These are phyloP conservation scores for Neoarthrinium moseri DNA, from an alignment of 2,329 filamentous ascomycete genomes.

Conservation along the genomic window DNA sequence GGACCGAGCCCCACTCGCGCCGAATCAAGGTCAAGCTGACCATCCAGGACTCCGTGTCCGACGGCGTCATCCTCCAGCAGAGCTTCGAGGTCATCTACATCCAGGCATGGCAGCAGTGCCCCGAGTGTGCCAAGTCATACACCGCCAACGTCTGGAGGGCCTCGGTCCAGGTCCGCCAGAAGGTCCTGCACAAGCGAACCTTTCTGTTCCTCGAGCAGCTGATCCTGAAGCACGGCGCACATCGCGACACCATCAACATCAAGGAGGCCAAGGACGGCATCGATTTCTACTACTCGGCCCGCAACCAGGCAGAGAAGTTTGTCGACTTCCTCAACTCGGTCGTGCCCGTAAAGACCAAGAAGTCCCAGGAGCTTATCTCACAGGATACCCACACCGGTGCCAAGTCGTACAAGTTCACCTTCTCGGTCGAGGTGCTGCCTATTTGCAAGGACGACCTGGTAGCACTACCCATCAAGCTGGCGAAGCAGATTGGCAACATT, in stretches of 20 bases:
- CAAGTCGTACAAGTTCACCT: constrained; percentile 94
- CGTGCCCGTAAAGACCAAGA: constrained; percentile 74
- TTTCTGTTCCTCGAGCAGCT: constrained; percentile 80
- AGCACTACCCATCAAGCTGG: constrained; percentile 85
- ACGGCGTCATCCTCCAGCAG: constrained; percentile 76
- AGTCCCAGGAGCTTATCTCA: constrained; percentile 90
- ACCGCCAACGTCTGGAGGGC: constrained; percentile 96
- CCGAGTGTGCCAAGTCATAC: constrained; percentile 93
- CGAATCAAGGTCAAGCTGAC: constrained; percentile 94
- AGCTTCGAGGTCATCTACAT: constrained; percentile 93
- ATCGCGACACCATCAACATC: constrained; percentile 94
- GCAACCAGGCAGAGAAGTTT: constrained; percentile 91
- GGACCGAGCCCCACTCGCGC: constrained; percentile 96
- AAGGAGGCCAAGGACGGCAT: constrained; percentile 95
- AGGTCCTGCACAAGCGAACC: constrained; percentile 89
- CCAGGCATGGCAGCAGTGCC: constrained; percentile 88
- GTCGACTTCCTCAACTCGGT: constrained; percentile 87
- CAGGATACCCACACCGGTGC: constrained; percentile 88
- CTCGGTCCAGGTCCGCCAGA: constrained; percentile 91
- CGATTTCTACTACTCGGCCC: constrained; percentile 89
- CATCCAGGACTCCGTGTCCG: constrained; percentile 69
- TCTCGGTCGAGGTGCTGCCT: constrained; percentile 83
- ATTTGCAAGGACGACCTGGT: constrained; percentile 98
- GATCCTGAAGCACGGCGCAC: constrained; percentile 90
- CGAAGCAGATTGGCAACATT: constrained; percentile 86